A percentile compares a stretch with the other conserved stretches of the same genome.
Conservation (phyloP, 2,329 filamentous ascomycete species). For the Aspergillus brasiliensis region DNA sequence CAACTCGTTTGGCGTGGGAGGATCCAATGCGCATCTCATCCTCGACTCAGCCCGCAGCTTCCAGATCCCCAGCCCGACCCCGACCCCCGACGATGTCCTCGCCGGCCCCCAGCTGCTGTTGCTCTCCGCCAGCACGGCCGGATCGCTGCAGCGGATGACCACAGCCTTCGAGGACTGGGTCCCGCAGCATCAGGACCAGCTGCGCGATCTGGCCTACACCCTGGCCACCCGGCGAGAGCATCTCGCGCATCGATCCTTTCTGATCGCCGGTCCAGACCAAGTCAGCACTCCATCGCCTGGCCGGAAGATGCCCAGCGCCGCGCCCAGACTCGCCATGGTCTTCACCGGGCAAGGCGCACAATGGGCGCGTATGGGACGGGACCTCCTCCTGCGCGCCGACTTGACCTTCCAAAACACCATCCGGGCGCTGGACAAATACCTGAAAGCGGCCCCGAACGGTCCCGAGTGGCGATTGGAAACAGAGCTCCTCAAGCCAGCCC, state of each 20-base stretch:
- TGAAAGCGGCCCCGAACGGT: neutral
- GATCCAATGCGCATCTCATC: conserved; percentile 8
- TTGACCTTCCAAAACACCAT: conserved; percentile 10
- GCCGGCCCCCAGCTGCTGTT: conserved; percentile 18
- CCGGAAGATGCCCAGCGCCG: neutral
- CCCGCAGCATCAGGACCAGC: conserved; percentile 15
- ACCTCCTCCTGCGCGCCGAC: neutral
- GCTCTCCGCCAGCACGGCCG: conserved; percentile 25
- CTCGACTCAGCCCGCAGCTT: conserved; percentile 3
- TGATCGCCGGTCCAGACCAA: neutral
- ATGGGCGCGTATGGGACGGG: conserved; percentile 22
- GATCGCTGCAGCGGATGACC: conserved; percentile 26
- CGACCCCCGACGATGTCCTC: neutral
- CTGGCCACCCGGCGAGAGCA: conserved; percentile 22
- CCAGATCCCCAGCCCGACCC: neutral
- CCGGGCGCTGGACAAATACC: neutral
- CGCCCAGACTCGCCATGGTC: conserved; percentile 14
- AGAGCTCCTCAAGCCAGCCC: neutral
- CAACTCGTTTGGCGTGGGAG: conserved; percentile 29
- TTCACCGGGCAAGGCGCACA: conserved; percentile 28
- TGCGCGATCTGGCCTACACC: conserved; percentile 27
- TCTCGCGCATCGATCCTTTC: conserved; percentile 21
- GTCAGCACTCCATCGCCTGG: neutral
- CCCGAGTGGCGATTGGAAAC: neutral
- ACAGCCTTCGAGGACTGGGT: conserved; percentile 23